phyloP scores from a whole-genome alignment of 306 rosid genomes.

The Ammopiptanthus mongolicus region DNA sequence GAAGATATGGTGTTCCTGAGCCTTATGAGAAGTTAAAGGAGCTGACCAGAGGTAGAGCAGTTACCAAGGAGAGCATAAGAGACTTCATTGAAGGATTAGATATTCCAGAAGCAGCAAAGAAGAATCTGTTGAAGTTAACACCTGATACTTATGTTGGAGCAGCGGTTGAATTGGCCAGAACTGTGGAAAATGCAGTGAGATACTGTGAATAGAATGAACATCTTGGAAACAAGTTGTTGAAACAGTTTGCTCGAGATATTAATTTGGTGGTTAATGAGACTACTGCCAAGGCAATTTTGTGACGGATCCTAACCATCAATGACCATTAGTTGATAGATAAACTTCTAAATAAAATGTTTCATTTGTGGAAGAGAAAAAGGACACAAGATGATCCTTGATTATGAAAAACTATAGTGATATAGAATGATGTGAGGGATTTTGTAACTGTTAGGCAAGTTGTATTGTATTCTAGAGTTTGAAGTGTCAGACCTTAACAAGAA shows the following conservation, averaged over 20 bases:
- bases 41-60: slow-evolving; percentile 83
- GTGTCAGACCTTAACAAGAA: background rate
- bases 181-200: slow-evolving; percentile 42
- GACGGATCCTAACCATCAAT: slow-evolving; percentile 9
- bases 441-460: slow-evolving; percentile 1
- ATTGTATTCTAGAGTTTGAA: background rate
- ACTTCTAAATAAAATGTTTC: slow-evolving; percentile 5
- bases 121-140: slow-evolving; percentile 55
- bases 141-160: slow-evolving; percentile 79
- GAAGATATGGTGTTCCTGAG: slow-evolving; percentile 90
- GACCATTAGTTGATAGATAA: background rate
- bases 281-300: background rate
- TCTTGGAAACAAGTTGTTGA: background rate
- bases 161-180: slow-evolving; percentile 74
- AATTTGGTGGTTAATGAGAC: background rate
- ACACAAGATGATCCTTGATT: background rate
- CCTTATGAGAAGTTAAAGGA: slow-evolving; percentile 90
- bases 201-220: slow-evolving; percentile 13
- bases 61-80: slow-evolving; percentile 67
- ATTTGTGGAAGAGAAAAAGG: background rate
- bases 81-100: slow-evolving; percentile 69
- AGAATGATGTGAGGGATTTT: slow-evolving; percentile 11
- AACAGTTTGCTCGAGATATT: background rate
- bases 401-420: background rate
- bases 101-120: slow-evolving; percentile 67